These are phyloP conservation scores for Hypoxylon fragiforme DNA, from an alignment of 495 filamentous ascomycete genomes.

Conservation along the genomic window DNA sequence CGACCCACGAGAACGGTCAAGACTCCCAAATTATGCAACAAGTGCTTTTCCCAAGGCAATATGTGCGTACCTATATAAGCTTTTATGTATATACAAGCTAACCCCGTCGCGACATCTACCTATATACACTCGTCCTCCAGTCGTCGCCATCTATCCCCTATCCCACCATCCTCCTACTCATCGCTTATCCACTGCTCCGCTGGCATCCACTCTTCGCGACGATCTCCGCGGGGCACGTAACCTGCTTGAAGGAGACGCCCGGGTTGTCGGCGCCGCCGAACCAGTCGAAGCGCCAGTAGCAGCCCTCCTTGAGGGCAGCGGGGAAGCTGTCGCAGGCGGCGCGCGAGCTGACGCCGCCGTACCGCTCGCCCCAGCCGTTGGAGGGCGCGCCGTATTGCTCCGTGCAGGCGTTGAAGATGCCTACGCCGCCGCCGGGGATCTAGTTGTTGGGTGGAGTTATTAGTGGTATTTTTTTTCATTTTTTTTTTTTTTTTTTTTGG, in stretches of 20 bases:
- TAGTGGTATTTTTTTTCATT: too few relatives aligned
- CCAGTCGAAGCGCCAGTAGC: slow-evolving; percentile 72
- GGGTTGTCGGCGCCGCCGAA: slow-evolving; percentile 66
- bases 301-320: slow-evolving; percentile 60
- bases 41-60: too few relatives aligned
- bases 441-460: too few relatives aligned
- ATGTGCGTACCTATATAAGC: too few relatives aligned
- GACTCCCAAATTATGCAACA: too few relatives aligned
- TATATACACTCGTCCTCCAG: background rate
- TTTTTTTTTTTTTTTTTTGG: background rate
- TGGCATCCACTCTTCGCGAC: slow-evolving; percentile 55
- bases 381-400: slow-evolving; percentile 61
- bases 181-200: too few relatives aligned
- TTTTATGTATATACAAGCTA: too few relatives aligned
- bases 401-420: slow-evolving; percentile 66
- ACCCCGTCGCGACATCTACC: too few relatives aligned
- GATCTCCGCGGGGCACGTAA: slow-evolving; percentile 62
- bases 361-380: slow-evolving; percentile 63
- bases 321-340: slow-evolving; percentile 61
- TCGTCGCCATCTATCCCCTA: background rate
- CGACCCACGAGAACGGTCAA: too few relatives aligned
- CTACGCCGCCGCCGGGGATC: slow-evolving; percentile 71
- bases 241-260: slow-evolving; percentile 55
- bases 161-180: background rate
- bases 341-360: slow-evolving; percentile 60